Conservation (phyloP, 148 eudicot species). For the Rhododendron williamsianum region DNA sequence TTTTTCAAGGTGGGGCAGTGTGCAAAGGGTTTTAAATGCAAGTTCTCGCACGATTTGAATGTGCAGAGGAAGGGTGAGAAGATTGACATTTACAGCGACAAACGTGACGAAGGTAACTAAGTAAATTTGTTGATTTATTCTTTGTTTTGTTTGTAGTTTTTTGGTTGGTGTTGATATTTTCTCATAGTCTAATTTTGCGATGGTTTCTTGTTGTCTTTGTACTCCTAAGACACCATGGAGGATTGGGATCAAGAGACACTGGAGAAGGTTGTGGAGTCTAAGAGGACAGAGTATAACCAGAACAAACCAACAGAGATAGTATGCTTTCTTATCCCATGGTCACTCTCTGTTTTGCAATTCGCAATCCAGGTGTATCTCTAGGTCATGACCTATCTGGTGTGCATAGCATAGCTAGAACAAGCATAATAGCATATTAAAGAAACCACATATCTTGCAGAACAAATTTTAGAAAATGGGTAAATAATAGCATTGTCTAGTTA, state of each 20-base stretch:
- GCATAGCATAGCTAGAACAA: neutral
- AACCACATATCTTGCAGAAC: neutral
- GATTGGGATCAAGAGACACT: conserved; percentile 77
- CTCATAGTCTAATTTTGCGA: neutral
- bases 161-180: neutral
- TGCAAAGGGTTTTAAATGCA: conserved; percentile 91
- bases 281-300: conserved; percentile 70
- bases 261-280: conserved; percentile 66
- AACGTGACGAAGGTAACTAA: conserved; percentile 59
- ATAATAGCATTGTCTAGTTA: neutral
- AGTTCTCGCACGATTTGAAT: conserved; percentile 82
- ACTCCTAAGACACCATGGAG: conserved; percentile 56
- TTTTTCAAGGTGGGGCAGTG: conserved; percentile 89
- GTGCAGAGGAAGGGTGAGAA: conserved; percentile 82
- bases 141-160: neutral
- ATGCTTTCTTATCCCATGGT: conserved; percentile 21
- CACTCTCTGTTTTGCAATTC: neutral
- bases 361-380: neutral
- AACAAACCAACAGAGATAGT: conserved; percentile 82
- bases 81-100: conserved; percentile 66
- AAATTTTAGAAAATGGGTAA: neutral
- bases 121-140: neutral
- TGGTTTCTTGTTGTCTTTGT: neutral
- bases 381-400: neutral
- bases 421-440: neutral